Conservation (phyloP, 306 rosid genomes). For the Acmispon strigosus region DNA sequence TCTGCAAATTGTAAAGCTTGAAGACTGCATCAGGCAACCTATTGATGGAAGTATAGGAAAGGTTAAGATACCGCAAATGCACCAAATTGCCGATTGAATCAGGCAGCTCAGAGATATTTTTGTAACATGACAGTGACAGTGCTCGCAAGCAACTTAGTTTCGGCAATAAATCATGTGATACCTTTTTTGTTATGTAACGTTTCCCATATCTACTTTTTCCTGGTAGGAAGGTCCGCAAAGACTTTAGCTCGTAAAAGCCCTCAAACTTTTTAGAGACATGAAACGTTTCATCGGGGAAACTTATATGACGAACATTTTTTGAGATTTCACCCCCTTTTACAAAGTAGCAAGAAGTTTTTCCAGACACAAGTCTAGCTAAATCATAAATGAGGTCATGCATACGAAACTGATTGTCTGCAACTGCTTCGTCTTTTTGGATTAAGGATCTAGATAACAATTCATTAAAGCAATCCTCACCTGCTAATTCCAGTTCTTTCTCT, state of each 20-base stretch:
- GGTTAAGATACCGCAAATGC: background rate
- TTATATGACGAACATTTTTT: background rate
- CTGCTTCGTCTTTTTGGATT: background rate
- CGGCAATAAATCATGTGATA: background rate
- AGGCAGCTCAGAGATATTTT: background rate
- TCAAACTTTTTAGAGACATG: background rate
- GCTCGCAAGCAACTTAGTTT: background rate
- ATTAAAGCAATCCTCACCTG: conserved; percentile 12
- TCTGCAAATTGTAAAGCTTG: background rate
- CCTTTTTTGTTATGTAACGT: background rate
- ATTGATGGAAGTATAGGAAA: background rate
- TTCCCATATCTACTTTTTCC: background rate
- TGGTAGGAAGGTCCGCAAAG: background rate
- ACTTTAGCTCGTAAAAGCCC: no score
- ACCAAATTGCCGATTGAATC: background rate
- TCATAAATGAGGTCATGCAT: background rate
- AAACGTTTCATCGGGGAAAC: background rate
- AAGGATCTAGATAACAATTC: conserved; percentile 13
- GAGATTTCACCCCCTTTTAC: background rate
- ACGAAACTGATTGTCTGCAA: background rate
- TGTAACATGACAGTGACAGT: background rate
- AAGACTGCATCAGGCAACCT: background rate
- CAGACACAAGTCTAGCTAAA: background rate
- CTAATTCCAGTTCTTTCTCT: background rate
- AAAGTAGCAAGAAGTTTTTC: background rate